Evolutionary conservation across 306 rosid genomes (phyloP), one percentile per base, ranked within the genome.

Genomic region (Ormosia emarginata): DNA sequence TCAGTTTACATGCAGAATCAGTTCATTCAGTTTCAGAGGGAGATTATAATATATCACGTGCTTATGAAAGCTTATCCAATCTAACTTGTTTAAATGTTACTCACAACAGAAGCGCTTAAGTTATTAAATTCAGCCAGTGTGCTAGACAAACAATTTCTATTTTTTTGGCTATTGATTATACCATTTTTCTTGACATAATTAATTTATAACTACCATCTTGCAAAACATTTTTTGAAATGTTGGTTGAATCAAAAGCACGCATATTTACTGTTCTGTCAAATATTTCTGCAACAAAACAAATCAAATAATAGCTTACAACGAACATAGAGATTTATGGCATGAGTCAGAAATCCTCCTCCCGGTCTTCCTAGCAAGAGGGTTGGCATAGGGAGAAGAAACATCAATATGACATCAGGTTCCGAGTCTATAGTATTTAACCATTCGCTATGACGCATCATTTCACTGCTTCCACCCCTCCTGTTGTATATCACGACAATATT

Each of bases 261-360:
- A 78, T 12, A 15, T 47, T 46, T 46, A 36, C 34, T 18, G 53
- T 14, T 53, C 33, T 53, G 55, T 71, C 36, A 71, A 36, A 50
- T 74, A 50, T 43, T 53, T 72, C 29, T 53, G 53, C 58, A 74
- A 55, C 69, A 64, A 77, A 70, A 71, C 33, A 78, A 61, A 69
- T 39, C 36, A 44, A 49, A 30, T 73, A 62, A 39, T 34, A 44
- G 63, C 86, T 85, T 78, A 85, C 98, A 92, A 75, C 91, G 90
- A 77, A 92, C 84, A 84, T 94, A 94, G 65, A 92, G 96, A 82
- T 92, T 92, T 73, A 94, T 91, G 82, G 98, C 98, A 74, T 94
- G 98, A 89, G 87, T 86, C 87, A 91, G 80, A 75, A 86, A 90
- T 85, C 93, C 98, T 79, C 91, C 83, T 79, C 88, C 98, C 0